Evolutionary conservation across 2,329 filamentous ascomycete species (phyloP).

Genomic region (Graphilbum fragrans): DNA sequence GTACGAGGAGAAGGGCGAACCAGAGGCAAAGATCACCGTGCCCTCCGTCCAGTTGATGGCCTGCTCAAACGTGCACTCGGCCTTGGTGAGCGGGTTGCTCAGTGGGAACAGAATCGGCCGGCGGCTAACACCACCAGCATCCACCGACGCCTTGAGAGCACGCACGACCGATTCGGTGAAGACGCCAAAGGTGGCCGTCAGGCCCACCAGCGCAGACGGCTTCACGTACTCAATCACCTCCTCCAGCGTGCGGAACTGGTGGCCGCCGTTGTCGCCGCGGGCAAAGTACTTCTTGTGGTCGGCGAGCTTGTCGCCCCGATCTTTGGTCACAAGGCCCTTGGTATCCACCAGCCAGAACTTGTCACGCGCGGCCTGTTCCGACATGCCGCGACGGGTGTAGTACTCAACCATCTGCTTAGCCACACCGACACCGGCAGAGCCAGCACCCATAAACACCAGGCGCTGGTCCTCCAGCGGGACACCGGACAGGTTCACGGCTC

Average conservation of each 20-base stretch:
- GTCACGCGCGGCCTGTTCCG: constrained; percentile 72
- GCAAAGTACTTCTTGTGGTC: constrained; percentile 75
- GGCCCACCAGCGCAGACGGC: constrained; percentile 86
- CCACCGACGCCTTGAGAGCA: constrained; percentile 52
- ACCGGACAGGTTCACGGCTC: constrained; percentile 70
- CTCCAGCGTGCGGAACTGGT: constrained; percentile 67
- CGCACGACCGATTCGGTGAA: constrained; percentile 82
- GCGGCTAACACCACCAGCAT: constrained; percentile 54
- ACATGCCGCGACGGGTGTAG: constrained; percentile 85
- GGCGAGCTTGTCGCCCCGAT: constrained; percentile 86
- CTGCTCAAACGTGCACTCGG: constrained; percentile 94
- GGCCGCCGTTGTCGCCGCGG: constrained; percentile 49
- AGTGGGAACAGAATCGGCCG: constrained; percentile 90
- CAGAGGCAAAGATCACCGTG: constrained; percentile 84
- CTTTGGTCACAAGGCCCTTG: constrained; percentile 84
- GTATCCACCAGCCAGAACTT: constrained; percentile 98
- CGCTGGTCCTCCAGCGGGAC: constrained; percentile 82
- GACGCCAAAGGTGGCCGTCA: constrained; percentile 87
- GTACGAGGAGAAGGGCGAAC: constrained; percentile 76
- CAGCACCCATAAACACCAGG: constrained; percentile 91
- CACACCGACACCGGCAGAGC: constrained; percentile 90
- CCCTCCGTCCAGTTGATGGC: constrained; percentile 86
- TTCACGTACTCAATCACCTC: constrained; percentile 91
- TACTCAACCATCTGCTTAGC: constrained; percentile 96
- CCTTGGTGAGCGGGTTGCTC: constrained; percentile 91